Percentiles rank a stretch among this genome's conserved stretches.
phyloP scores from a whole-genome alignment of 768 basidiomycete genomes.

The Hirschioporus abietinus region DNA sequence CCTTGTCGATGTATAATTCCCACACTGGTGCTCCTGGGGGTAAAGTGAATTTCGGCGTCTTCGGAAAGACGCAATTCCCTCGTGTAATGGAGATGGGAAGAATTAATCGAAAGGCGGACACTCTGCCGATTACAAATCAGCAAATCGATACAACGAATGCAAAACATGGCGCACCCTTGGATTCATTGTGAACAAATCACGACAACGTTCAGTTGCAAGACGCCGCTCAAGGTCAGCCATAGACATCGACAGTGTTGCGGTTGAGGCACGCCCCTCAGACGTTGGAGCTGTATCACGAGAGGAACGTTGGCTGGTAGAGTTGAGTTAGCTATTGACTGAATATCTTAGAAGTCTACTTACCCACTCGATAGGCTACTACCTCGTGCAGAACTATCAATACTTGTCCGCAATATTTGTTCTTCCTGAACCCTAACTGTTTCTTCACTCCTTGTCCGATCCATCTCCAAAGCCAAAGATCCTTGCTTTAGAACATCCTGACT shows the following conservation, averaged over 20 bases:
- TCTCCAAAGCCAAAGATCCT: not conserved
- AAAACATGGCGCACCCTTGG: conserved; percentile 57
- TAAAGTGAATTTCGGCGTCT: conserved; percentile 72
- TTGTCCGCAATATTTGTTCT: conserved; percentile 14
- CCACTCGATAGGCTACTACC: conserved; percentile 50
- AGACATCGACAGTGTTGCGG: conserved; percentile 47
- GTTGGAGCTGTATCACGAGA: conserved; percentile 57
- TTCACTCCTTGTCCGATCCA: not conserved
- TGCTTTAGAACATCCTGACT: conserved; percentile 23
- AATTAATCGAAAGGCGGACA: conserved; percentile 81
- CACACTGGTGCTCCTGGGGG: conserved; percentile 66
- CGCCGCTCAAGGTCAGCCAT: conserved; percentile 77
- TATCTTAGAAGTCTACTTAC: conserved; percentile 32
- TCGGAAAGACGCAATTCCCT: conserved; percentile 71
- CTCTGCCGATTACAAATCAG: conserved; percentile 44
- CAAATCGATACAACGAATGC: not conserved
- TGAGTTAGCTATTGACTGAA: conserved; percentile 6
- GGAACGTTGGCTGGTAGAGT: conserved; percentile 41
- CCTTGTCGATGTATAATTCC: conserved; percentile 74
- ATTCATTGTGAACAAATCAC: conserved; percentile 95
- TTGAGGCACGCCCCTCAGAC: conserved; percentile 47
- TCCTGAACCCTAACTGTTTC: not conserved
- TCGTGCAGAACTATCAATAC: conserved; percentile 44
- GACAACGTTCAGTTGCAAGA: conserved; percentile 67
- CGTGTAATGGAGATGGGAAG: conserved; percentile 70